Evolutionary conservation across 2,329 filamentous ascomycete genomes (phyloP).

Genomic region (Fusarium tuaranense): DNA sequence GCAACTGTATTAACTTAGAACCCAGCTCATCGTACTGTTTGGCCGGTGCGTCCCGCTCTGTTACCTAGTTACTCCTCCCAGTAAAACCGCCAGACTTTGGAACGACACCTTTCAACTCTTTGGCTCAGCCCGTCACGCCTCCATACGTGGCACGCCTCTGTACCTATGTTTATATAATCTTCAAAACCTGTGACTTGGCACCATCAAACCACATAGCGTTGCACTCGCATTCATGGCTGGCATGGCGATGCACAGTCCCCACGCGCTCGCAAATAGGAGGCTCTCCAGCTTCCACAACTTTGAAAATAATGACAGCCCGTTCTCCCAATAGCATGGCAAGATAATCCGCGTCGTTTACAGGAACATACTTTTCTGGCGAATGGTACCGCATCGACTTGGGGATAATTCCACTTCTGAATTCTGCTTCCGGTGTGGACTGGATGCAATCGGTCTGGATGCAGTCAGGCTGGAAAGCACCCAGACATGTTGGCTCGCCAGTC

Average conservation of each 20-base stretch:
- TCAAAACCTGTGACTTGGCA: neutral
- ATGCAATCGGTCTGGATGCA: neutral
- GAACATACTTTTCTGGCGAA: neutral
- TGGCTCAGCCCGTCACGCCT: neutral
- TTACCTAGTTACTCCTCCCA: too few species aligned
- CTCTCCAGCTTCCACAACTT: neutral
- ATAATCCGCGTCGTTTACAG: neutral
- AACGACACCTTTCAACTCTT: neutral
- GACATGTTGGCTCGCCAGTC: neutral
- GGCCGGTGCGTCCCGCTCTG: too few species aligned
- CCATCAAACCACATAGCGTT: neutral
- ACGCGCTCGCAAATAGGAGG: neutral
- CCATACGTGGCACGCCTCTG: neutral
- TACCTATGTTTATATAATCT: neutral
- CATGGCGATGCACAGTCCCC: neutral
- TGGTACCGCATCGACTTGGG: too few species aligned
- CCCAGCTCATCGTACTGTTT: too few species aligned
- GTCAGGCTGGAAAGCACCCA: neutral
- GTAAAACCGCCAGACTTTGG: neutral
- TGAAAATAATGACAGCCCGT: neutral
- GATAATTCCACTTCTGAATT: neutral
- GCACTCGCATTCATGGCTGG: accelerated
- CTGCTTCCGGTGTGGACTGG: neutral
- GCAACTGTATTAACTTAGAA: too few species aligned
- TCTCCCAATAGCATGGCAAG: neutral